phyloP scores from a whole-genome alignment of 257 asterid genomes.

The Lycium barbarum region DNA sequence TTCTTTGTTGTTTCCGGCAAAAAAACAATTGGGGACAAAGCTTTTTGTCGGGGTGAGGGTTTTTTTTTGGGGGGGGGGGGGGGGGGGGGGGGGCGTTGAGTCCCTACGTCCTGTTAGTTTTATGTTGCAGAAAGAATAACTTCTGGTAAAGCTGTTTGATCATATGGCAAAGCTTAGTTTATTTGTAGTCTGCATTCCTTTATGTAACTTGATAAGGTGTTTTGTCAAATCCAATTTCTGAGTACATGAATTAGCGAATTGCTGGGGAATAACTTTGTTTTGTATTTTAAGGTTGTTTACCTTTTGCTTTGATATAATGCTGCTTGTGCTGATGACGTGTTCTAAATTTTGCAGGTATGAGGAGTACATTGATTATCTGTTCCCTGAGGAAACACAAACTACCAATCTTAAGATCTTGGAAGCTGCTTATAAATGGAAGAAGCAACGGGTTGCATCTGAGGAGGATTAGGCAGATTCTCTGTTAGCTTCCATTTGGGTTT shows the following conservation, averaged over 20 bases:
- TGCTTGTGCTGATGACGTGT: constrained; percentile 32
- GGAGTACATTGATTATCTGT: constrained; percentile 85
- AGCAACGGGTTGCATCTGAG: constrained; percentile 59
- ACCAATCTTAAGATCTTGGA: constrained; percentile 79
- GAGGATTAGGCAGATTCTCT: constrained; percentile 51
- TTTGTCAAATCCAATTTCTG: not conserved
- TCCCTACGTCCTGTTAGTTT: not conserved
- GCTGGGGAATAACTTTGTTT: not conserved
- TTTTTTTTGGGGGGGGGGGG: too few species aligned
- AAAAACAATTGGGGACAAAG: not conserved
- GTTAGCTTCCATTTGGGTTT: not conserved
- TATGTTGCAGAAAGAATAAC: not conserved
- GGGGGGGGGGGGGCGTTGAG: not conserved
- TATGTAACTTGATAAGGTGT: not conserved
- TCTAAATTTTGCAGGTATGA: constrained; percentile 65
- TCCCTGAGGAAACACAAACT: constrained; percentile 87
- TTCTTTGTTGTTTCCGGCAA: not conserved
- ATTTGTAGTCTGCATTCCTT: not conserved
- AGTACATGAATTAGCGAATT: not conserved
- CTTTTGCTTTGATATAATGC: not conserved
- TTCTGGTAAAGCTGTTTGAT: not conserved
- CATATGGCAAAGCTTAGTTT: constrained; percentile 12
- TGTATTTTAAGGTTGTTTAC: not conserved
- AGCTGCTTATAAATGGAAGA: constrained; percentile 96
- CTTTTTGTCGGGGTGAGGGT: too few species aligned